phyloP scores from a whole-genome alignment of 371 early-diverging fungal genomes.

The Actinomortierella ambigua region DNA sequence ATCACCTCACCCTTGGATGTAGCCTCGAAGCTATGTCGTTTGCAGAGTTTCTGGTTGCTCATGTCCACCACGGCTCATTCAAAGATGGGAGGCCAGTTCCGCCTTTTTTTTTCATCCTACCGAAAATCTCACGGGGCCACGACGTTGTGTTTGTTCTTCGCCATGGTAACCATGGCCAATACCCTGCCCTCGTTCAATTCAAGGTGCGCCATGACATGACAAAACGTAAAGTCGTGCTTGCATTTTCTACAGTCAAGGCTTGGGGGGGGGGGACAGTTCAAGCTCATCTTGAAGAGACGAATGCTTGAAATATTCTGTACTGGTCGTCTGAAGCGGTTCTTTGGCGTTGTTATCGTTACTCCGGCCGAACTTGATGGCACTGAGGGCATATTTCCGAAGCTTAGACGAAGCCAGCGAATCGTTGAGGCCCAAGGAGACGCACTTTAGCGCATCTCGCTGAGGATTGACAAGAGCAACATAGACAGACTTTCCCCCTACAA shows the following conservation, averaged over 20 bases:
- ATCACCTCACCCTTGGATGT: conserved; percentile 13
- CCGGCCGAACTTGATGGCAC: conserved; percentile 14
- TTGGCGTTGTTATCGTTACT: conserved; percentile 18
- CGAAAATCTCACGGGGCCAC: conserved; percentile 6
- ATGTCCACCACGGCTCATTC: conserved; percentile 9
- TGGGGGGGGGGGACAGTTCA: conserved; percentile 8
- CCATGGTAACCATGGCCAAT: conserved; percentile 11
- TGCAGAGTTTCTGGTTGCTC: conserved; percentile 13
- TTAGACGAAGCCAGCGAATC: conserved; percentile 12
- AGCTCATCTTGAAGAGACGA: conserved; percentile 13
- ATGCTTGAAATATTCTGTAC: conserved; percentile 20
- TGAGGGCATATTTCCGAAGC: conserved; percentile 11
- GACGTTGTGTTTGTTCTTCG: conserved; percentile 21
- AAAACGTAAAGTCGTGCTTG: background rate
- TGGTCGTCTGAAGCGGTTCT: conserved; percentile 10
- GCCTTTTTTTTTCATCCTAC: conserved; percentile 18
- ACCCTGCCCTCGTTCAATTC: conserved; percentile 14
- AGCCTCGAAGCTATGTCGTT: background rate
- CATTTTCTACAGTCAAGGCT: conserved; percentile 11
- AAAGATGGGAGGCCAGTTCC: conserved; percentile 13
- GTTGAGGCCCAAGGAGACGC: conserved; percentile 10
- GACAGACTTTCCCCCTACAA: conserved; percentile 10
- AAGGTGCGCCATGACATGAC: conserved; percentile 11
- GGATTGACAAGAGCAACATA: conserved; percentile 23
- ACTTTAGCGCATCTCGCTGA: conserved; percentile 15